Conservation (phyloP, 441 rosid species). For the Mallotus repandus region DNA sequence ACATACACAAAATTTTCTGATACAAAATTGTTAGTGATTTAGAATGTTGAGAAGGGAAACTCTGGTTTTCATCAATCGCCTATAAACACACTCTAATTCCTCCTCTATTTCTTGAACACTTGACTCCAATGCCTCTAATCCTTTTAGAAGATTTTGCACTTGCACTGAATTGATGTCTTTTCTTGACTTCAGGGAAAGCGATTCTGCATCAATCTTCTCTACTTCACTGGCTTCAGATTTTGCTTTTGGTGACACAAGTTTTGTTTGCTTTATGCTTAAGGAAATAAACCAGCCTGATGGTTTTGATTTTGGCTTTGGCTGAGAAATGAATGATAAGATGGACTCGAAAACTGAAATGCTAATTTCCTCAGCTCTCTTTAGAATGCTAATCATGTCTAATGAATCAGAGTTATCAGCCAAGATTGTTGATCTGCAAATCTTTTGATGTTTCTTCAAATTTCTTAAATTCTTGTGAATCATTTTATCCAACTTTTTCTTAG, state of each 20-base stretch:
- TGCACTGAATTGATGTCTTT: conserved; percentile 8
- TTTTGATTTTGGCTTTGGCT: conserved; percentile 19
- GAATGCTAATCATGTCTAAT: too few relatives aligned
- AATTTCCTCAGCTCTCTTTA: background rate
- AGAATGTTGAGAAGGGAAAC: conserved; percentile 1
- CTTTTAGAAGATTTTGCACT: conserved; percentile 10
- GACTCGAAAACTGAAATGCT: conserved; percentile 22
- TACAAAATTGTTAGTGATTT: conserved; percentile 3
- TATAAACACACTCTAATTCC: background rate
- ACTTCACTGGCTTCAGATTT: conserved; percentile 2
- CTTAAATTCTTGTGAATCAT: too few relatives aligned
- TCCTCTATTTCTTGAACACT: background rate
- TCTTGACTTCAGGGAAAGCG: conserved; percentile 18
- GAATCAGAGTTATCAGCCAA: too few relatives aligned
- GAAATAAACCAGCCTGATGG: conserved; percentile 20
- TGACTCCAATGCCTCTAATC: background rate
- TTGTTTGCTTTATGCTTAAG: conserved; percentile 22
- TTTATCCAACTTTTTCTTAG: too few relatives aligned
- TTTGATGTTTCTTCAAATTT: background rate
- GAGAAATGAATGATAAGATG: conserved; percentile 15
- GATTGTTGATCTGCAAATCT: too few relatives aligned
- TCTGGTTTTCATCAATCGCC: background rate
- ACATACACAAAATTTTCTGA: background rate
- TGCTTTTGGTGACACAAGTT: conserved; percentile 1
- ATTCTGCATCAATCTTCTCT: conserved; percentile 12